Evolutionary conservation across 441 rosid species (phyloP), one percentile per base, ranked within the genome.

Genomic region (Viola pubescens): DNA sequence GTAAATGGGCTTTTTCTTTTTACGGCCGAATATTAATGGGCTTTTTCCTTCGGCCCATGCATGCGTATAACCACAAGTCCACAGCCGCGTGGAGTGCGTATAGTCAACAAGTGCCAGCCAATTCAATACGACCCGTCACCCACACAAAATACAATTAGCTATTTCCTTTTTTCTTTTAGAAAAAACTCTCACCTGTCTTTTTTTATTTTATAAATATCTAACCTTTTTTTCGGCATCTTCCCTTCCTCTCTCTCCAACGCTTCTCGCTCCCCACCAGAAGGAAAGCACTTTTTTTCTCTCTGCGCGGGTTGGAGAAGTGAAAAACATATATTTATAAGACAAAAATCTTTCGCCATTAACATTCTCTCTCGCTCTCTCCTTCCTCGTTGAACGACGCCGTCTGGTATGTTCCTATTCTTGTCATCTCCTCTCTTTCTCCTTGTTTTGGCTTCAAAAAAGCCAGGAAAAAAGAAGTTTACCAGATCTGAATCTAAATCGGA

Each of bases 351-450:
- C 34, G 34, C 34, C 34, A 2, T 26, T 26, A 42, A 42, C 54
- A 39, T 44, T 44, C 34, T 26, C 34, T 1, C 34, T 26, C 34
- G 3, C 3, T 26, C 34, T 0, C 3, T 26, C 34, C 34, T 26
- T 26, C 34, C 34, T 26, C 34, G 34, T 11, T 12, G 0, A 4
- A 11, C 70, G 58, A 43, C 63, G 46, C 34, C 65, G 49, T 60
- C 54, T 51, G 77, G 79, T 74, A 60, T 53, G 59, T 52, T 73
- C 59, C 46, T 1, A 26, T 26, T 2, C 3, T 26, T 26, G 34
- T 26, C 34, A 26, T 26, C 34, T 26, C 34, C 34, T 26, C 34
- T 26, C 34, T 26, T 26, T 26, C 2, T 26, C 34, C 34, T 26
- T 26, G 34, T 26, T 26, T 26, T 46, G 1, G 4, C n/a, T 46